phyloP scores from a whole-genome alignment of 192 early-diverging fungal species.

The Podila epigama region DNA sequence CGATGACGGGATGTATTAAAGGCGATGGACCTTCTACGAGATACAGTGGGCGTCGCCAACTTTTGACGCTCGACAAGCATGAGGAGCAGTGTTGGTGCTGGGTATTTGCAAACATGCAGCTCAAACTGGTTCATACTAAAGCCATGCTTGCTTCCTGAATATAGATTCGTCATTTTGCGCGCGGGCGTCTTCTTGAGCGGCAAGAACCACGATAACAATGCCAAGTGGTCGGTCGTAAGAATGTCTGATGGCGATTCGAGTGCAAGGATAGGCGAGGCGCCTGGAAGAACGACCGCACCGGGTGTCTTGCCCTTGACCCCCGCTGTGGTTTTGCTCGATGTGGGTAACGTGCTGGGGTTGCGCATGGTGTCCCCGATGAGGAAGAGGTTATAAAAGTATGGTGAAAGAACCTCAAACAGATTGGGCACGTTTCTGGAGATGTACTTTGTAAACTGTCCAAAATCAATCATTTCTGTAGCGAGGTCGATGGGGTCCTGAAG shows the following conservation, averaged over 20 bases:
- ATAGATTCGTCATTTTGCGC: conserved; percentile 50
- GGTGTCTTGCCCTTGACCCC: neutral
- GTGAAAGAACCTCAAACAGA: conserved; percentile 49
- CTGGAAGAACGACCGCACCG: conserved; percentile 8
- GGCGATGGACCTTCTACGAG: conserved; percentile 26
- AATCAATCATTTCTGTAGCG: conserved; percentile 19
- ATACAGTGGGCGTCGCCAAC: conserved; percentile 5
- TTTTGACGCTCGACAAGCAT: conserved; percentile 44
- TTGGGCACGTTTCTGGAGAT: conserved; percentile 47
- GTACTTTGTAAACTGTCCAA: conserved; percentile 31
- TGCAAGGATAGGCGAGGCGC: conserved; percentile 9
- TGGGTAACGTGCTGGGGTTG: neutral
- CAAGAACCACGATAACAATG: conserved; percentile 55
- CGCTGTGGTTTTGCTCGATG: neutral
- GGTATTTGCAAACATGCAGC: conserved; percentile 63
- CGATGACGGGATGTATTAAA: conserved; percentile 17
- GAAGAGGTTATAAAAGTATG: conserved; percentile 57
- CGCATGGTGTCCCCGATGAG: conserved; percentile 41
- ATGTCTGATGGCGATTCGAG: conserved; percentile 40
- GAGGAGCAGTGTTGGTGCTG: conserved; percentile 58
- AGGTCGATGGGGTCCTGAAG: conserved; percentile 12
- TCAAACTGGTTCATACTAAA: conserved; percentile 67
- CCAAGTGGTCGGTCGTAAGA: conserved; percentile 43
- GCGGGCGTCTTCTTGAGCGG: conserved; percentile 26
- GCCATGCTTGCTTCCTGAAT: conserved; percentile 57